These are phyloP conservation scores for Coffea eugenioides DNA, from an alignment of 257 asterid genomes.

Conservation along the genomic window DNA sequence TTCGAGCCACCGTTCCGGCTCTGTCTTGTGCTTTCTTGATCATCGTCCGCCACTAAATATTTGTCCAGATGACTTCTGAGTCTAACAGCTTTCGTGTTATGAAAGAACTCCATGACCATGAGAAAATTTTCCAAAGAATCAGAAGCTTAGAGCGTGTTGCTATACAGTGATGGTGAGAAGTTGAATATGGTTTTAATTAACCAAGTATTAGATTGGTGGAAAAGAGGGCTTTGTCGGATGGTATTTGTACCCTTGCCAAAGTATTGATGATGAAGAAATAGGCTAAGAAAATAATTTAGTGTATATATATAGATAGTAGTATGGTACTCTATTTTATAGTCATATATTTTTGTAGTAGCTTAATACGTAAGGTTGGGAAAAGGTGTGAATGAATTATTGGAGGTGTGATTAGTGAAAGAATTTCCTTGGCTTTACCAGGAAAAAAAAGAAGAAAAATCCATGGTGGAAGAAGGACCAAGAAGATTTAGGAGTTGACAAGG, in stretches of 20 bases:
- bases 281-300: neutral
- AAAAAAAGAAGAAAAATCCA: neutral
- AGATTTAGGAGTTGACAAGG: constrained; percentile 29
- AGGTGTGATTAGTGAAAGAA: neutral
- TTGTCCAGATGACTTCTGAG: constrained; percentile 71
- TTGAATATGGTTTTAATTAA: neutral
- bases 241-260: constrained; percentile 16
- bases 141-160: neutral
- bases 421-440: neutral
- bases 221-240: constrained; percentile 25
- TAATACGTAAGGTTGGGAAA: constrained; percentile 19
- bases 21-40: constrained; percentile 61
- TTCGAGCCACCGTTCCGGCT: constrained; percentile 58
- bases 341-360: constrained; percentile 11
- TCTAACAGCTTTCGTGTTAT: constrained; percentile 53
- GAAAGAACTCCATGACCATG: constrained; percentile 62
- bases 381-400: constrained; percentile 8
- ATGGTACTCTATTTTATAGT: neutral
- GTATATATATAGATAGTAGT: neutral
- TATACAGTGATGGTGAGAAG: neutral
- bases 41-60: constrained; percentile 81
- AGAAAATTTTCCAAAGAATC: neutral
- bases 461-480: neutral
- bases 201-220: neutral
- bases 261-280: neutral